These are phyloP conservation scores for Hyphodiscus sp. DNA, from an alignment of 2,329 filamentous ascomycete genomes.

Conservation along the genomic window DNA sequence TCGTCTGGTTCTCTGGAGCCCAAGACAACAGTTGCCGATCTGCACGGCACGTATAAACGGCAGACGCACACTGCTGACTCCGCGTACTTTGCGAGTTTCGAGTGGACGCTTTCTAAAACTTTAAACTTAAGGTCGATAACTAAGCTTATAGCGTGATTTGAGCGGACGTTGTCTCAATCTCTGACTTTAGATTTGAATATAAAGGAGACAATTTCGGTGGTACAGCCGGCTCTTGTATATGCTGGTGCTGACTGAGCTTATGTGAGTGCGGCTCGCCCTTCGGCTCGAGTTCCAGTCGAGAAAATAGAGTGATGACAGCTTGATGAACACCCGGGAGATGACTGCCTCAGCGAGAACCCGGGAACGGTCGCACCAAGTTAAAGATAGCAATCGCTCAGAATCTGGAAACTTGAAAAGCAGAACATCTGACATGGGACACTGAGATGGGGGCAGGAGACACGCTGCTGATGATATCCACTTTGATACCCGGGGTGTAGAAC, in stretches of 20 bases:
- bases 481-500: neutral
- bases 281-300: neutral
- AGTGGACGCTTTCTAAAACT: neutral
- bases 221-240: neutral
- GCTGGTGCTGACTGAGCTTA: neutral
- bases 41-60: neutral
- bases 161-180: neutral
- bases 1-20: neutral
- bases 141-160: neutral
- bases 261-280: neutral
- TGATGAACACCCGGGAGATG: neutral
- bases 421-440: no score
- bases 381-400: no score
- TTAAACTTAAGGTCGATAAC: neutral
- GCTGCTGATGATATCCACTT: no score
- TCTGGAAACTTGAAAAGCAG: no score
- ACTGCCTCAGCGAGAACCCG: no score
- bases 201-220: neutral
- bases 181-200: neutral
- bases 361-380: no score
- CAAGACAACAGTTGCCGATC: neutral
- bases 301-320: neutral
- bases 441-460: no score
- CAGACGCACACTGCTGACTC: neutral
- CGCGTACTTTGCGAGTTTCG: neutral